A percentile compares a stretch with the other conserved stretches of the same genome.
Conservation (phyloP, 2,329 filamentous ascomycete species). For the Helicocarpus griseus region DNA sequence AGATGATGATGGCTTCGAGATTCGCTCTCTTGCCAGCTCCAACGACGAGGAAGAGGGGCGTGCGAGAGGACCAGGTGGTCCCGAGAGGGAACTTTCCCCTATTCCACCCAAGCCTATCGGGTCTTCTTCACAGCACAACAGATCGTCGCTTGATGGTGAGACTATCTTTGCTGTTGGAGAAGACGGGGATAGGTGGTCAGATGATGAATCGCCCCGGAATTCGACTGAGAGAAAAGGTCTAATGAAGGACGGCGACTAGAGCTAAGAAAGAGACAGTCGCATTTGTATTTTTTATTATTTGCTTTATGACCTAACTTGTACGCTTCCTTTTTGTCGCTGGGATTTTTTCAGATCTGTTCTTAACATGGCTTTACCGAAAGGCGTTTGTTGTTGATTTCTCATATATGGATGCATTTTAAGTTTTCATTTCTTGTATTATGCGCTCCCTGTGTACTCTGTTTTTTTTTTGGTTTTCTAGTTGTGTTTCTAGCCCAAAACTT, state of each 20-base stretch:
- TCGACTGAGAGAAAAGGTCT: slow-evolving; percentile 44
- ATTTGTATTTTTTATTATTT: not conserved
- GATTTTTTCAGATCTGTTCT: not conserved
- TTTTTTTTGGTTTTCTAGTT: not conserved
- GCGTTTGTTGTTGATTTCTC: not conserved
- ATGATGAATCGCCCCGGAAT: slow-evolving; percentile 46
- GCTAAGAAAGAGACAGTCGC: not conserved
- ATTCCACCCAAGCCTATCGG: slow-evolving; percentile 42
- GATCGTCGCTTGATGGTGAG: slow-evolving; percentile 69
- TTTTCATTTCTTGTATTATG: not conserved
- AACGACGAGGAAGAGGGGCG: slow-evolving; percentile 53
- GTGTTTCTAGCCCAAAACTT: not conserved
- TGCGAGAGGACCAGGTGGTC: slow-evolving; percentile 24
- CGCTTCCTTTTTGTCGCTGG: not conserved
- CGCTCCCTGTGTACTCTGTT: not conserved
- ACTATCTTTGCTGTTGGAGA: slow-evolving; percentile 90
- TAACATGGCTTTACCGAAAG: not conserved
- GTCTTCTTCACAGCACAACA: slow-evolving; percentile 41
- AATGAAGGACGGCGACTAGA: slow-evolving; percentile 31
- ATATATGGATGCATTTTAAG: not conserved
- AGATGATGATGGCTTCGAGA: slow-evolving; percentile 97
- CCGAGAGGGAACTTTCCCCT: slow-evolving; percentile 28
- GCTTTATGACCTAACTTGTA: not conserved
- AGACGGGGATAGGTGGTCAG: slow-evolving; percentile 77
- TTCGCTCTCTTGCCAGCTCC: slow-evolving; percentile 76